A percentile compares a stretch with the other conserved stretches of the same genome.
Conservation (phyloP, 805 yeast genomes). For the Pichia eremophila region DNA sequence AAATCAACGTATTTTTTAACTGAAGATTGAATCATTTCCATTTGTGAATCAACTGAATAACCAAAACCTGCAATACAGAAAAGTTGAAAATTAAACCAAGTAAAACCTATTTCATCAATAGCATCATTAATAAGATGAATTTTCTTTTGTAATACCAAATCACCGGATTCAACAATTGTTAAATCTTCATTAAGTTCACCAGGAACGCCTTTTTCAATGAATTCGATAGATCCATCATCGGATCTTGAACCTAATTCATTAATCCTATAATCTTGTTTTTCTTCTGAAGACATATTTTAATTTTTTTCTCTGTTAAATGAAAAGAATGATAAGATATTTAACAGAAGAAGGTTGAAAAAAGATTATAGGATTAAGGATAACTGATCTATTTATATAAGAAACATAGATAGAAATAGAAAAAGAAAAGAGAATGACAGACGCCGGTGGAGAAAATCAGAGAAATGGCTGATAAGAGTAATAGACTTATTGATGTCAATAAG, state of each 20-base stretch:
- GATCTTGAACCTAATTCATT: neutral
- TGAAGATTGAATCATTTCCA: slow-evolving; percentile 37
- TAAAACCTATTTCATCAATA: slow-evolving; percentile 53
- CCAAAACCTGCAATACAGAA: slow-evolving; percentile 49
- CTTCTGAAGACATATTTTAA: neutral
- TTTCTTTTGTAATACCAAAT: slow-evolving; percentile 30
- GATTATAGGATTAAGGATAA: no score
- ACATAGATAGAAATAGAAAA: no score
- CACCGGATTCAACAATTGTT: slow-evolving; percentile 21
- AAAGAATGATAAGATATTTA: neutral
- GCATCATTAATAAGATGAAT: slow-evolving; percentile 42
- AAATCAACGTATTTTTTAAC: slow-evolving; percentile 37
- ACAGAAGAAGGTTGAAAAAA: no score
- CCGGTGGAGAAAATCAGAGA: no score
- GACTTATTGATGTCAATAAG: no score
- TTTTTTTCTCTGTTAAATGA: neutral
- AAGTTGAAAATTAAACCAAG: slow-evolving; percentile 42
- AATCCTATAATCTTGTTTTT: neutral
- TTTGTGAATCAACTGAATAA: slow-evolving; percentile 45
- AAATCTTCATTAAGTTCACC: slow-evolving; percentile 9
- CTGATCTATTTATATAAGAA: no score
- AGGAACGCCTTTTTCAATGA: slow-evolving; percentile 10
- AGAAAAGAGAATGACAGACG: no score
- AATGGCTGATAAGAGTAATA: no score
- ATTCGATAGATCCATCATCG: neutral